Conservation (phyloP, 163 green algal species). For the Scenedesmus sp. region DNA sequence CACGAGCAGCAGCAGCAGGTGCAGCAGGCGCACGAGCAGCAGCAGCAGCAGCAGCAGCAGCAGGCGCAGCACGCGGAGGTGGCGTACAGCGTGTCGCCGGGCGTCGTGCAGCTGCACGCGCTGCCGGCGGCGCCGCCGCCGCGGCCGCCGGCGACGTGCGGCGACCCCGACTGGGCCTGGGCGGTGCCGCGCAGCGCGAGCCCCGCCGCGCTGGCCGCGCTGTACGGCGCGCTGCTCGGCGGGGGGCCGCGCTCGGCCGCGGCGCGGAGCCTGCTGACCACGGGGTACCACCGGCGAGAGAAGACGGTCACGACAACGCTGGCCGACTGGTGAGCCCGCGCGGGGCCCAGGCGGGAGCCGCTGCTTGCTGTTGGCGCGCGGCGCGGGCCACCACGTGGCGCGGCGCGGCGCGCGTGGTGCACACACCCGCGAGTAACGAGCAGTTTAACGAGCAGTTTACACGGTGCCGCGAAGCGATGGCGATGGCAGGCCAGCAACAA, state of each 20-base stretch:
- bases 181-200: conserved; percentile 12
- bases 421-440: no score
- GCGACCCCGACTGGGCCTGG: conserved; percentile 26
- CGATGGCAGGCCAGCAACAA: no score
- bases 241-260: conserved; percentile 41
- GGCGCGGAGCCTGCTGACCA: conserved; percentile 69
- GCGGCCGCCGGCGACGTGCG: not conserved
- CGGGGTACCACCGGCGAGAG: conserved; percentile 63
- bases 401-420: no score
- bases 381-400: no score
- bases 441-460: no score
- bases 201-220: not conserved
- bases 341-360: no score
- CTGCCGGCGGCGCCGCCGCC: not conserved
- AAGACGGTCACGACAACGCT: conserved; percentile 40
- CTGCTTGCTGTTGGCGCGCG: no score
- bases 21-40: not conserved
- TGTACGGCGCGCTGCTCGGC: conserved; percentile 60
- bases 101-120: conserved; percentile 15
- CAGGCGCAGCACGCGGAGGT: not conserved
- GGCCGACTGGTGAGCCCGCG: conserved; percentile 36
- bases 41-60: not conserved
- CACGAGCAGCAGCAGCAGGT: not conserved
- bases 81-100: not conserved
- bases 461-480: no score